These are phyloP conservation scores for Pelargonium australe DNA, from an alignment of 441 rosid species.

Conservation along the genomic window DNA sequence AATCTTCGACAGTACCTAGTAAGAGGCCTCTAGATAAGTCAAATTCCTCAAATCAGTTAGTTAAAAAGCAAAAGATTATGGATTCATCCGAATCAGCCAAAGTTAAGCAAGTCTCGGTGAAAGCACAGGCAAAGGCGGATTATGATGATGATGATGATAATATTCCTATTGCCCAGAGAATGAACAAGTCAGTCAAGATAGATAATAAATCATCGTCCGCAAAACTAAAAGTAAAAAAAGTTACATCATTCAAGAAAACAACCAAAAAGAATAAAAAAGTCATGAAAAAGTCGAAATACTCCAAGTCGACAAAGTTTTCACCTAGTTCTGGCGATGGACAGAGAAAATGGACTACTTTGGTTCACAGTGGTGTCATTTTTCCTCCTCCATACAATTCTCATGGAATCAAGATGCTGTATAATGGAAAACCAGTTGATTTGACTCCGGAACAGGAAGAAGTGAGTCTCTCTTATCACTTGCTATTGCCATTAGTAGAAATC, in stretches of 20 bases:
- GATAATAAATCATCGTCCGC: slow-evolving; percentile 36
- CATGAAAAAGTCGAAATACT: slow-evolving; percentile 60
- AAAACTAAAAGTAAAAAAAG: slow-evolving; percentile 44
- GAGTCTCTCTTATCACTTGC: slow-evolving; percentile 15
- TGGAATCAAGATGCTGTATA: slow-evolving; percentile 73
- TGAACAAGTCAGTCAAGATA: slow-evolving; percentile 41
- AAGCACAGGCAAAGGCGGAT: slow-evolving; percentile 41
- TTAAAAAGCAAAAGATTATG: slow-evolving; percentile 62
- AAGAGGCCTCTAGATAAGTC: slow-evolving; percentile 72
- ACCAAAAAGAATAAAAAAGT: slow-evolving; percentile 53
- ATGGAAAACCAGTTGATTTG: slow-evolving; percentile 71
- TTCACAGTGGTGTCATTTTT: slow-evolving; percentile 91
- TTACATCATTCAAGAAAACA: slow-evolving; percentile 50
- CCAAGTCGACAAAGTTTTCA: slow-evolving; percentile 53
- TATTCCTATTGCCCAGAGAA: slow-evolving; percentile 65
- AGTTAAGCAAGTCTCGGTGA: slow-evolving; percentile 41
- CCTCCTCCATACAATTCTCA: slow-evolving; percentile 88
- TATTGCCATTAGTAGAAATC: not conserved
- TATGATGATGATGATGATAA: slow-evolving; percentile 54
- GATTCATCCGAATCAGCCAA: slow-evolving; percentile 34
- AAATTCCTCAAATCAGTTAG: slow-evolving; percentile 40
- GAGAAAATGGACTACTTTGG: slow-evolving; percentile 93
- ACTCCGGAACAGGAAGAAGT: slow-evolving; percentile 95
- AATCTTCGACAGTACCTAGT: slow-evolving; percentile 31
- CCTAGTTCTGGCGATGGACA: slow-evolving; percentile 96